Evolutionary conservation across 495 filamentous ascomycete genomes (phyloP).

Genomic region (Chaetomidium leptoderma): DNA sequence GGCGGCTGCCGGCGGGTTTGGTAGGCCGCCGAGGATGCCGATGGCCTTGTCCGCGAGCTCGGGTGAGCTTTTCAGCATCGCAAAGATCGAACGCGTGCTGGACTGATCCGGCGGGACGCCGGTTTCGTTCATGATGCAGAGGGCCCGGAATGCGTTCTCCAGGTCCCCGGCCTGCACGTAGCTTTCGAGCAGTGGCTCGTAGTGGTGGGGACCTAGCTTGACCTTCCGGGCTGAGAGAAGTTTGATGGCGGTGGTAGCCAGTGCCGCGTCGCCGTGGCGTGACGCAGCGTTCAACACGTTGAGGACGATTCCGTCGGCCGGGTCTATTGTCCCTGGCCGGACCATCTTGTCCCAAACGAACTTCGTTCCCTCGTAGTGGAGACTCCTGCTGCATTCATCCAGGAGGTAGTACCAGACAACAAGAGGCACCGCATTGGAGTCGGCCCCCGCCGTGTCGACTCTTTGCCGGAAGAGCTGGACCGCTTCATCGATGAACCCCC

Average conservation of each 20-base stretch:
- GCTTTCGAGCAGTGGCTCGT: constrained; percentile 67
- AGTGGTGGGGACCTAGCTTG: constrained; percentile 59
- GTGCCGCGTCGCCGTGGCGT: constrained; percentile 55
- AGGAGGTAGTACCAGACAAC: constrained; percentile 66
- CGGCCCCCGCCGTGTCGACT: constrained; percentile 40
- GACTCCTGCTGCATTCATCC: constrained; percentile 55
- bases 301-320: constrained; percentile 58
- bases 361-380: constrained; percentile 42
- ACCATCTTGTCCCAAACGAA: constrained; percentile 57
- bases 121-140: constrained; percentile 64
- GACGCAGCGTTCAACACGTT: constrained; percentile 67
- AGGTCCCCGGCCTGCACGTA: constrained; percentile 57
- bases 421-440: constrained; percentile 39
- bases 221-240: constrained; percentile 50
- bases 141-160: constrained; percentile 52
- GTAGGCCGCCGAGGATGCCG: constrained; percentile 50
- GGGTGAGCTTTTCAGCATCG: constrained; percentile 30
- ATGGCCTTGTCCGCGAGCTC: constrained; percentile 44
- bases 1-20: constrained; percentile 51
- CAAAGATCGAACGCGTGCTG: constrained; percentile 56
- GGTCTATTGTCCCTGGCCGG: constrained; percentile 60
- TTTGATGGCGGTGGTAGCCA: constrained; percentile 64
- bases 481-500: constrained; percentile 71
- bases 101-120: constrained; percentile 48
- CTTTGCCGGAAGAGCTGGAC: constrained; percentile 58